phyloP scores from a whole-genome alignment of 139 green algal species.

The Chlamydomonas schloesseri region DNA sequence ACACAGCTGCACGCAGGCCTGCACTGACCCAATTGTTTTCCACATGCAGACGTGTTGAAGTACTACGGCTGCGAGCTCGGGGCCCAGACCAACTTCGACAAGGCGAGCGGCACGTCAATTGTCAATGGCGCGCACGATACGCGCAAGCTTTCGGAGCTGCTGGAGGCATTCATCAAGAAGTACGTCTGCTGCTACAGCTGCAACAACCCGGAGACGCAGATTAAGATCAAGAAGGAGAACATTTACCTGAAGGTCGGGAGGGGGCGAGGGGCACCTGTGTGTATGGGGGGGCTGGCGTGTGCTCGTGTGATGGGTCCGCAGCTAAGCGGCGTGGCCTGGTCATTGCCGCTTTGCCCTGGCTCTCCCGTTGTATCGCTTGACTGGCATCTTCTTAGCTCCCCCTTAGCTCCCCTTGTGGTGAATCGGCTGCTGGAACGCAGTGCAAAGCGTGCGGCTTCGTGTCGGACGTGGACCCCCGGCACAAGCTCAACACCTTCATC shows the following conservation, averaged over 20 bases:
- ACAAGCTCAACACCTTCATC: conserved; percentile 99
- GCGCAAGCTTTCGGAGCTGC: conserved; percentile 84
- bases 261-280: too few species aligned
- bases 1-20: not conserved
- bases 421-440: too few species aligned
- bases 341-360: too few species aligned
- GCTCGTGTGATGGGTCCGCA: too few species aligned
- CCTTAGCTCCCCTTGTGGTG: too few species aligned
- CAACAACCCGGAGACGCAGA: conserved; percentile 97
- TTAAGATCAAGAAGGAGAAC: conserved; percentile 92
- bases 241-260: conserved; percentile 85
- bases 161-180: conserved; percentile 99
- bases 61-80: conserved; percentile 98
- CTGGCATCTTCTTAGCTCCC: too few species aligned
- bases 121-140: conserved; percentile 92
- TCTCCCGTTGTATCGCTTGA: too few species aligned
- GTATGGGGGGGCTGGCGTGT: too few species aligned
- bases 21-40: not conserved
- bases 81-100: conserved; percentile 96
- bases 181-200: conserved; percentile 99
- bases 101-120: conserved; percentile 90
- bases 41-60: conserved; percentile 91
- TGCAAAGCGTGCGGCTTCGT: conserved; percentile 91
- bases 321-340: too few species aligned
- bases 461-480: conserved; percentile 94